phyloP scores from a whole-genome alignment of 768 basidiomycete genomes.

The Boletus sensibilis region DNA sequence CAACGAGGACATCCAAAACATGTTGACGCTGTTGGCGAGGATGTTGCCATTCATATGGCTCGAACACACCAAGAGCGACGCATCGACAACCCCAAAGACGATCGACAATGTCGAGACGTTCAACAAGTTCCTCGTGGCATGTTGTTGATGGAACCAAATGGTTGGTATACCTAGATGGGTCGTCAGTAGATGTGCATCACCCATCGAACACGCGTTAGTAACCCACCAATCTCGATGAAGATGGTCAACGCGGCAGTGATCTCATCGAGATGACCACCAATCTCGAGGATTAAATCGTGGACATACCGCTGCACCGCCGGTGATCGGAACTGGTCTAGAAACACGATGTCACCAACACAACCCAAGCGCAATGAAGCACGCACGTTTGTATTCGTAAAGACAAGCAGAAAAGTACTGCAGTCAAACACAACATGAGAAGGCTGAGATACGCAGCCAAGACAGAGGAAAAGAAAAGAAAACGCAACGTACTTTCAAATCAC shows the following conservation, averaged over 20 bases:
- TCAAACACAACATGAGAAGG: neutral
- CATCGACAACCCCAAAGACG: constrained; percentile 52
- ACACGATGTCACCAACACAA: neutral
- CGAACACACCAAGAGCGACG: constrained; percentile 47
- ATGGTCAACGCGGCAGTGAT: constrained; percentile 45
- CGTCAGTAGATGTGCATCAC: neutral
- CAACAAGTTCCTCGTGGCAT: constrained; percentile 44
- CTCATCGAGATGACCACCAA: constrained; percentile 50
- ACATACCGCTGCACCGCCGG: constrained; percentile 52
- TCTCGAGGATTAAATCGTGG: constrained; percentile 47
- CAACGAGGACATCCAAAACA: constrained; percentile 53
- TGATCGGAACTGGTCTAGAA: constrained; percentile 47
- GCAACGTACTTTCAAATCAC: constrained; percentile 42
- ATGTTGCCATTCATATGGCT: constrained; percentile 28
- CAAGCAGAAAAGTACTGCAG: constrained; percentile 50
- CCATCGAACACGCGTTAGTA: neutral
- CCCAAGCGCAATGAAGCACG: neutral
- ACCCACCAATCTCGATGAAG: constrained; percentile 52
- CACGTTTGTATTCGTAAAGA: constrained; percentile 45
- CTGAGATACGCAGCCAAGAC: neutral
- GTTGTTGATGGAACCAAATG: constrained; percentile 52
- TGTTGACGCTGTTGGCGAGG: constrained; percentile 43
- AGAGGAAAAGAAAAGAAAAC: neutral
- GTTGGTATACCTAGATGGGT: constrained; percentile 44
- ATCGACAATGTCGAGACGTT: constrained; percentile 56